A percentile compares a stretch with the other conserved stretches of the same genome.
Conservation (phyloP, 177 flowering plant species). For the Viscum album region DNA sequence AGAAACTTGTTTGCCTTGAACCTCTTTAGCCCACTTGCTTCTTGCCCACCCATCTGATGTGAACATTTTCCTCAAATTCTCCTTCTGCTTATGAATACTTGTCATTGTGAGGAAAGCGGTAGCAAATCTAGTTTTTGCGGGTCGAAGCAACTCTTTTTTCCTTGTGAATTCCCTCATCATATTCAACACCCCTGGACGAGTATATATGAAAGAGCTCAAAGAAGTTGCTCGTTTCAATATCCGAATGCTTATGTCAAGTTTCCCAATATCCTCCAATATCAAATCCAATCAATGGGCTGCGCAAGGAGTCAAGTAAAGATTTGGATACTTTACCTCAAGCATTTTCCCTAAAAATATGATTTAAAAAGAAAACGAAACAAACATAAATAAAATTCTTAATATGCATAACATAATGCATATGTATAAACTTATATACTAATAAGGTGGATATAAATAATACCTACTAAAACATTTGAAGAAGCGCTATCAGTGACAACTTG, state of each 20-base stretch:
- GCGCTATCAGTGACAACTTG: background rate
- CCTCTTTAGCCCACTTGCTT: background rate
- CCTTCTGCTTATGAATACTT: background rate
- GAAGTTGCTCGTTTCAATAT: background rate
- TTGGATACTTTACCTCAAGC: background rate
- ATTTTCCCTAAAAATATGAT: background rate
- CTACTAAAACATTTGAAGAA: background rate
- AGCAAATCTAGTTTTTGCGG: background rate
- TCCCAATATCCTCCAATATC: constrained; percentile 11
- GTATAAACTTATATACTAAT: too few relatives aligned
- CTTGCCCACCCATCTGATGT: constrained; percentile 1
- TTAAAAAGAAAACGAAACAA: background rate
- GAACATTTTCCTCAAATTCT: background rate
- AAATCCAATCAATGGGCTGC: constrained; percentile 13
- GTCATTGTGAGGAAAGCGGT: background rate
- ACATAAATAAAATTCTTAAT: background rate
- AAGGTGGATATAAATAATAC: too few relatives aligned
- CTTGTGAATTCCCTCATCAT: constrained; percentile 8
- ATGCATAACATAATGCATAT: background rate
- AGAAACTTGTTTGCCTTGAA: background rate
- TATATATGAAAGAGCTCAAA: background rate
- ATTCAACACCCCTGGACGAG: background rate
- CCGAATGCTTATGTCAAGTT: background rate
- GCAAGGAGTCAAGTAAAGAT: constrained; percentile 12
- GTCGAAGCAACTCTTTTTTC: background rate